Conservation (phyloP, 495 filamentous ascomycete genomes). For the Hypoxylon fuscum region DNA sequence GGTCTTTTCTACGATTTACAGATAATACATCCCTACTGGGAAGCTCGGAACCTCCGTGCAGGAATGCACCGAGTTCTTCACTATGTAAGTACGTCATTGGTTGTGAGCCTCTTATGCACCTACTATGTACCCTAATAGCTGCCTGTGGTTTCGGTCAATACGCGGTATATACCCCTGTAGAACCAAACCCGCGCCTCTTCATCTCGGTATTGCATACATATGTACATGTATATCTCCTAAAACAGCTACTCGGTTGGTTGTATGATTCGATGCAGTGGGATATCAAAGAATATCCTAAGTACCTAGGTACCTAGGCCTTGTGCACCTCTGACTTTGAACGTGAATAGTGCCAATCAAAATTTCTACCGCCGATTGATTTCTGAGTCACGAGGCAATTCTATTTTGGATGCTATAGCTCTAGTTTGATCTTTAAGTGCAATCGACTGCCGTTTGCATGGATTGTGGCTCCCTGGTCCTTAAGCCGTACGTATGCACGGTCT, state of each 20-base stretch:
- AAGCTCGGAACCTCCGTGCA: slow-evolving; percentile 3
- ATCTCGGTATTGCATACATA: not conserved
- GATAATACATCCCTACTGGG: not conserved
- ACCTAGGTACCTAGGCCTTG: not conserved
- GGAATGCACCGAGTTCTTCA: not conserved
- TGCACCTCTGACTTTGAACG: not conserved
- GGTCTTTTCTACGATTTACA: not conserved
- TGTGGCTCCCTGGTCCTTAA: too few species aligned
- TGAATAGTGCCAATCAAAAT: not conserved
- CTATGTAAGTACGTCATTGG: slow-evolving; percentile 1
- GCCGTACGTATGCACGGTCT: too few species aligned
- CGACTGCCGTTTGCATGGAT: too few species aligned
- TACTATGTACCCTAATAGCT: too few species aligned
- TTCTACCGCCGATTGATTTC: too few species aligned
- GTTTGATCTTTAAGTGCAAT: too few species aligned
- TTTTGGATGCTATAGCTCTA: too few species aligned
- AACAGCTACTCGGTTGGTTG: too few species aligned
- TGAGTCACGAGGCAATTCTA: too few species aligned
- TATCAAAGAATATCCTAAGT: not conserved
- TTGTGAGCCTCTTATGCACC: not conserved
- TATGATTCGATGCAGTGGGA: too few species aligned
- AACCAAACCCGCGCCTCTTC: not conserved
- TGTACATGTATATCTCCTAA: not conserved
- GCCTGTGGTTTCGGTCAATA: not conserved
- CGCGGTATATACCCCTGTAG: not conserved